Percentiles rank a stretch among this genome's conserved stretches.
phyloP scores from a whole-genome alignment of 768 basidiomycete genomes.

The Termitomyces sp. region DNA sequence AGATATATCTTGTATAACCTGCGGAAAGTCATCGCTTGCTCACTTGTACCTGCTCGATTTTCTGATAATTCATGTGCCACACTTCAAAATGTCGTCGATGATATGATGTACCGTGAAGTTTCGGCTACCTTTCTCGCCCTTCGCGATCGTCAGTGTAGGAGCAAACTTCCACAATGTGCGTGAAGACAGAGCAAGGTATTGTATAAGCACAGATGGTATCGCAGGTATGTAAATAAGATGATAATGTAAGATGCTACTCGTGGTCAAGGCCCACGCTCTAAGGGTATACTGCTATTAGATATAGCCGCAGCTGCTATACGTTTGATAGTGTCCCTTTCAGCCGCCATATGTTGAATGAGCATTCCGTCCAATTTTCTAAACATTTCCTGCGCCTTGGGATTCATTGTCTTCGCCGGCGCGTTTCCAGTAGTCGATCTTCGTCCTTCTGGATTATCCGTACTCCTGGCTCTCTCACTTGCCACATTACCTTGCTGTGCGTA shows the following conservation, averaged over 20 bases:
- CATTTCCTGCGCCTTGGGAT: constrained; percentile 51
- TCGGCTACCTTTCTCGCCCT: background rate
- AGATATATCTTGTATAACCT: too few species aligned
- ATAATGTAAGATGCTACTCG: constrained; percentile 11
- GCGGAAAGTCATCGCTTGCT: too few species aligned
- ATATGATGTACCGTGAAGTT: background rate
- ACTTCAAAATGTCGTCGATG: too few species aligned
- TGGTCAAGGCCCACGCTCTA: constrained; percentile 16
- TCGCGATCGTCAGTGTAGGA: background rate
- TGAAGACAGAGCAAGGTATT: background rate
- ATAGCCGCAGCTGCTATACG: constrained; percentile 56
- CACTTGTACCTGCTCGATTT: too few species aligned
- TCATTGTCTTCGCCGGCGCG: constrained; percentile 25
- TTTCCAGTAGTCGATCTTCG: constrained; percentile 25
- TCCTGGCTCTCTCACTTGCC: constrained; percentile 5
- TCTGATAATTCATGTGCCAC: too few species aligned
- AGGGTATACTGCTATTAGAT: constrained; percentile 17
- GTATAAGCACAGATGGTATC: constrained; percentile 17
- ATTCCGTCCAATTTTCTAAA: constrained; percentile 72
- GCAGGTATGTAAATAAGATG: constrained; percentile 15
- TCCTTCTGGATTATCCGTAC: constrained; percentile 18
- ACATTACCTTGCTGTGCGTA: constrained; percentile 40
- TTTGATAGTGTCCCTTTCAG: constrained; percentile 76
- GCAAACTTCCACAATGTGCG: background rate
- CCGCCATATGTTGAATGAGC: constrained; percentile 78